Percentiles rank a stretch among this genome's conserved stretches.
Conservation (phyloP, 805 yeast species). For the Kluyveromyces siamensis region DNA sequence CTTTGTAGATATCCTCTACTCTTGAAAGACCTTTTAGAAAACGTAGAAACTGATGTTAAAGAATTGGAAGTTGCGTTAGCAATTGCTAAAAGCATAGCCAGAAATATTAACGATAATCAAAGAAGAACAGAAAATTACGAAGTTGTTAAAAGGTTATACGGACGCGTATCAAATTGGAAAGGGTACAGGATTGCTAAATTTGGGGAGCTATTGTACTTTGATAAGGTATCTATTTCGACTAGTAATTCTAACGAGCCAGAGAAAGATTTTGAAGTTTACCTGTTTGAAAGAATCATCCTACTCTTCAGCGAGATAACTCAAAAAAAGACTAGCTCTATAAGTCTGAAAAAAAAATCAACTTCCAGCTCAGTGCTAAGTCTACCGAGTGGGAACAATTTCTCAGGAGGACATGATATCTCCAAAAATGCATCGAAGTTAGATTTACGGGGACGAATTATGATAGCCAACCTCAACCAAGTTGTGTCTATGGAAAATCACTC, state of each 20-base stretch:
- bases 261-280: conserved; percentile 79
- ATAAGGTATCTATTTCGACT: conserved; percentile 44
- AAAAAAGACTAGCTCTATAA: conserved; percentile 40
- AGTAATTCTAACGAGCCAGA: conserved; percentile 51
- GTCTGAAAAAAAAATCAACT: conserved; percentile 30
- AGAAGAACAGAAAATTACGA: conserved; percentile 82
- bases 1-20: conserved; percentile 90
- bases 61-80: conserved; percentile 66
- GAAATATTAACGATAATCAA: conserved; percentile 86
- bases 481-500: conserved; percentile 41
- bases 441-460: conserved; percentile 74
- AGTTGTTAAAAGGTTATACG: conserved; percentile 55
- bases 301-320: conserved; percentile 53
- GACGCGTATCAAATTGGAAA: conserved; percentile 83
- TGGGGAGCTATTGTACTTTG: conserved; percentile 77
- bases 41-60: conserved; percentile 40
- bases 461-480: conserved; percentile 53
- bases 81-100: conserved; percentile 76
- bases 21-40: conserved; percentile 63
- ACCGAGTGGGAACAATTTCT: conserved; percentile 7
- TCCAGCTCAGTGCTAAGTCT: conserved; percentile 11
- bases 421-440: conserved; percentile 37
- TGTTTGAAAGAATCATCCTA: conserved; percentile 65
- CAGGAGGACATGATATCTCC: conserved; percentile 9
- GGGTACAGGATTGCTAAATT: conserved; percentile 72